Conservation (phyloP, 1,139 yeast species). For the Kluyveromyces marxianus region DNA sequence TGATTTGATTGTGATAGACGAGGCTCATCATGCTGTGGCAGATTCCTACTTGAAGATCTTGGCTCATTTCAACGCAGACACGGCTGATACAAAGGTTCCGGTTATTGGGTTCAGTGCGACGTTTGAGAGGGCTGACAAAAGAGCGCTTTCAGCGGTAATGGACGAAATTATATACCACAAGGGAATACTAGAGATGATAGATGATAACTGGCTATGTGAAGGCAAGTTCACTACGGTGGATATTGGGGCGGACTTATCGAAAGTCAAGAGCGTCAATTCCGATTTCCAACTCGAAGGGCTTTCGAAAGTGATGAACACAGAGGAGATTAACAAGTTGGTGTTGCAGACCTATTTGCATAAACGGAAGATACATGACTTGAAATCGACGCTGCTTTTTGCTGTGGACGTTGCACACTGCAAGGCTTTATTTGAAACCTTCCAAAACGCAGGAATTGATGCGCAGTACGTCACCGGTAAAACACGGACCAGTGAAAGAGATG, state of each 20-base stretch:
- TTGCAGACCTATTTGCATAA: constrained; percentile 46
- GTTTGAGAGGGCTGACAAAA: constrained; percentile 57
- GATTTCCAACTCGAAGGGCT: constrained; percentile 53
- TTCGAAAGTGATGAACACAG: constrained; percentile 48
- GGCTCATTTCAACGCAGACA: constrained; percentile 47
- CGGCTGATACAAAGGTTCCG: constrained; percentile 38
- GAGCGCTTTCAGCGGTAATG: constrained; percentile 50
- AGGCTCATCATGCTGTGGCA: constrained; percentile 91
- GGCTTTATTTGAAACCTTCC: constrained; percentile 47
- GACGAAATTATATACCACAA: constrained; percentile 73
- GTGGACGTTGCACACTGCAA: constrained; percentile 65
- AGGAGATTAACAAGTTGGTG: constrained; percentile 47
- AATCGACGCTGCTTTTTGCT: constrained; percentile 71
- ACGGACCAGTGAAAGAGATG: constrained; percentile 42
- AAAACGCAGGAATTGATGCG: constrained; percentile 56
- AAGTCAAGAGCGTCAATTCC: constrained; percentile 27
- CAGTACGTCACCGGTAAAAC: constrained; percentile 70
- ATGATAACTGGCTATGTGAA: constrained; percentile 62
- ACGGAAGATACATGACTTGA: constrained; percentile 31
- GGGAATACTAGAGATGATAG: constrained; percentile 59
- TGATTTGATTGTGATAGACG: constrained; percentile 76
- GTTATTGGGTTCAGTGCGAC: constrained; percentile 90
- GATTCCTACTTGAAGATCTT: constrained; percentile 54
- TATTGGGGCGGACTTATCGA: constrained; percentile 30
- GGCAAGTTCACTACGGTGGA: constrained; percentile 57